Conservation (phyloP, 1,284 basidiomycete species). For the Cystobasidiaceae sp. region DNA sequence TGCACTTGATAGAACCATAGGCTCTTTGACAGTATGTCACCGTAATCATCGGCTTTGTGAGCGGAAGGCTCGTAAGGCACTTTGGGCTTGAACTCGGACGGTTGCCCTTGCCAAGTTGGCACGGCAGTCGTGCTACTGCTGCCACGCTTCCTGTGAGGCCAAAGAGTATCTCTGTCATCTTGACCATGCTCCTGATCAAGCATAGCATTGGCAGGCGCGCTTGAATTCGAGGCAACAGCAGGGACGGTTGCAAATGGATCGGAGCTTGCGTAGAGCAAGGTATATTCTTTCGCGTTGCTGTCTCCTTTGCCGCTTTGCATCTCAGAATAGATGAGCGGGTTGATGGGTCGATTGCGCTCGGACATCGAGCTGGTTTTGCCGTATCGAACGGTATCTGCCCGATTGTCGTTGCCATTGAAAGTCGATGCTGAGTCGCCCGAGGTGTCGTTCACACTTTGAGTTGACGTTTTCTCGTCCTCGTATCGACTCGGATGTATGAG, state of each 20-base stretch:
- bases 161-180: not conserved
- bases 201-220: not conserved
- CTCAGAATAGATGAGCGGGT: not conserved
- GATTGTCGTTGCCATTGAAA: not conserved
- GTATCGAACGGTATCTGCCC: not conserved
- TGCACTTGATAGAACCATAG: conserved; percentile 90
- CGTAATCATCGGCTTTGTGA: conserved; percentile 6
- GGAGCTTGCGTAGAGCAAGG: not conserved
- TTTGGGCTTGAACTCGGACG: conserved; percentile 6
- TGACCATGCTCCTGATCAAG: not conserved
- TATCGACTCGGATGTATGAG: no score
- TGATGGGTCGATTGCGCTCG: not conserved
- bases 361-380: not conserved
- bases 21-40: conserved; percentile 18
- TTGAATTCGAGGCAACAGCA: no score
- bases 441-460: not conserved
- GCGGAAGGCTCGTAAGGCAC: conserved; percentile 16
- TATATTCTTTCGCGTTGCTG: not conserved
- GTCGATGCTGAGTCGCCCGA: not conserved
- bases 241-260: not conserved
- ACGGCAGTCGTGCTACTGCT: not conserved
- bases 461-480: not conserved
- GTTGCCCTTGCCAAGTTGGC: conserved; percentile 18
- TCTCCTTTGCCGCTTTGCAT: not conserved
- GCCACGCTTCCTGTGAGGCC: not conserved